phyloP scores from a whole-genome alignment of 2,329 filamentous ascomycete genomes.

The Aspergillus versicolor region DNA sequence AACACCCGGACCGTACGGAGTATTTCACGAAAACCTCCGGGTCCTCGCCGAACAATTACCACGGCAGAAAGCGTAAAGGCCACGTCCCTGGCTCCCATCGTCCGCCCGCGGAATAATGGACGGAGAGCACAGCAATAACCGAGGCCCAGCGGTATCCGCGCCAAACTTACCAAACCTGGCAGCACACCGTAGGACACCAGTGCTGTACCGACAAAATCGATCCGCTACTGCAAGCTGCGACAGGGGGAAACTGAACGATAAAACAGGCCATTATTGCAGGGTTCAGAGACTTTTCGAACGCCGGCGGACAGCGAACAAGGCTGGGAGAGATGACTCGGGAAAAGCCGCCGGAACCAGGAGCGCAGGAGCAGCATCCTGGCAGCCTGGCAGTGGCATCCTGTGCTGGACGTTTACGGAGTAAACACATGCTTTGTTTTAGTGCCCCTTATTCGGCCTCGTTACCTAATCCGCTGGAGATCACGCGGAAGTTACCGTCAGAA shows the following conservation, averaged over 20 bases:
- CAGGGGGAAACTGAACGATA: neutral
- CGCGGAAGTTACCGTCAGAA: neutral
- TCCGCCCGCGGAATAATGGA: neutral
- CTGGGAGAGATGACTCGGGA: neutral
- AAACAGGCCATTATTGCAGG: neutral
- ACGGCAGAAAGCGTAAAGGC: neutral
- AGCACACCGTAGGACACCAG: too few relatives aligned
- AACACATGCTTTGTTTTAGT: neutral
- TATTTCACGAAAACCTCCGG: neutral
- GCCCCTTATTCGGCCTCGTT: neutral
- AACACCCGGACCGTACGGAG: neutral
- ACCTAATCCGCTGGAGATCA: neutral
- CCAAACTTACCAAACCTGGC: neutral
- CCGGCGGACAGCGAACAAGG: neutral
- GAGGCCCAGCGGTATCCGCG: neutral
- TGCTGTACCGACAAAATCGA: neutral
- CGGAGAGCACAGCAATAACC: neutral
- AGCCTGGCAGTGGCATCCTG: neutral
- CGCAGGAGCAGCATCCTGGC: slow-evolving; percentile 3
- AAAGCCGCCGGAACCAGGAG: slow-evolving; percentile 3
- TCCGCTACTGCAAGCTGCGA: neutral
- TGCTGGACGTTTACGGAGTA: neutral
- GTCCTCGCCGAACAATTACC: neutral
- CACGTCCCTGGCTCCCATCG: neutral
- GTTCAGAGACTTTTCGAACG: neutral